Base-by-base conservation (phyloP, 148 eudicot species). In the Rhododendron molle region DNA sequence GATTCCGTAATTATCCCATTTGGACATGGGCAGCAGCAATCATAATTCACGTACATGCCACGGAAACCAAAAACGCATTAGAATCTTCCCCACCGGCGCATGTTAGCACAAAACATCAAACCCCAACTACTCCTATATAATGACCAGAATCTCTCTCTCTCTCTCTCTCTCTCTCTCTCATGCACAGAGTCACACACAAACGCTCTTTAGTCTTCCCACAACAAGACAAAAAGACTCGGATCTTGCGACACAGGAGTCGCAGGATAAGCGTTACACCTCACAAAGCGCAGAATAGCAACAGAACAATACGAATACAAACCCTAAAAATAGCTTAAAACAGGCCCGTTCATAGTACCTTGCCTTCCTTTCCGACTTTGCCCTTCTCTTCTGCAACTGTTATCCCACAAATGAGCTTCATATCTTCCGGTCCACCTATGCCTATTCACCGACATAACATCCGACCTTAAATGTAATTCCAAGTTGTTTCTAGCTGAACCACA, bases 321-420 rank as follows among this genome's bases (percentile, higher is more conserved):
- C 32, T 21, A 69, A 72, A 46, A 13, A 40, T 40, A 40, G 7
- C 7, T 40, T 40, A 6, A 40, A 40, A 40, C 18, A n/a, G 16
- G 71, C 30, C 71, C 4, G 21, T 21, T 3, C 18, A 52, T 13
- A 2, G 15, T 88, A 94, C 98, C 98, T 93, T 94, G 98, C 50
- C 98, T 90, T 50, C 98, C 98, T 90, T 94, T 94, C 88, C 98
- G 85, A 76, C 94, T 92, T 89, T 94, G 98, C 76, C 98, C 98
- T 90, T 94, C 95, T 81, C 98, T 93, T 87, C 95, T 90, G 88
- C 98, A 94, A 80, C 91, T 93, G 73, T 93, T 94, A 78, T 94
- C 98, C 98, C 98, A 94, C 78, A 94, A 81, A 91, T 94, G 98
- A 43, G 98, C 98, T 90, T 94, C 98, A 81, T 93, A 94, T 90